phyloP scores from a whole-genome alignment of 192 early-diverging fungal genomes.

The Oehlia diaphana region DNA sequence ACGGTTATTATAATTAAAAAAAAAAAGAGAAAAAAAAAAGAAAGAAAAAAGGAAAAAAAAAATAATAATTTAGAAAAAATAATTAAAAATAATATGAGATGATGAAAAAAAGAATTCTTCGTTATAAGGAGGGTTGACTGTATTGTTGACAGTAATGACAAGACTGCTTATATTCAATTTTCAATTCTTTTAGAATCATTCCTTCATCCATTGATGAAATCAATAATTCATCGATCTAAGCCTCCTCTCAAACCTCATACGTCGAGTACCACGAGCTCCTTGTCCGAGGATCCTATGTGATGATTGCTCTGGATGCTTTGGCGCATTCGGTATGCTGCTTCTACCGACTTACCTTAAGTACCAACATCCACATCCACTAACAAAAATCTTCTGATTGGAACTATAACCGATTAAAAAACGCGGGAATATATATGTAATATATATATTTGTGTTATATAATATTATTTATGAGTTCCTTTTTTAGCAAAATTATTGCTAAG shows the following conservation, averaged over 20 bases:
- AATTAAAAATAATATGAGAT: background rate
- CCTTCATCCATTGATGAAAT: conserved; percentile 16
- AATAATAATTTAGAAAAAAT: background rate
- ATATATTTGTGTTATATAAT: too few species aligned
- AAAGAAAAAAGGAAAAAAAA: background rate
- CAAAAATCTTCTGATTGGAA: too few species aligned
- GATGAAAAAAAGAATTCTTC: background rate
- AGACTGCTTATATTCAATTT: background rate
- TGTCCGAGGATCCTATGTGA: background rate
- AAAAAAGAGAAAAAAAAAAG: background rate
- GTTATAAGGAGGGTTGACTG: conserved; percentile 8
- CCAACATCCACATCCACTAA: too few species aligned
- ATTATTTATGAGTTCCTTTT: too few species aligned
- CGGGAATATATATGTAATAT: too few species aligned
- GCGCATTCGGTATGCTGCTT: too few species aligned
- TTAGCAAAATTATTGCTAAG: too few species aligned
- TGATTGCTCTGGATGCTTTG: background rate
- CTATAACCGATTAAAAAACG: too few species aligned
- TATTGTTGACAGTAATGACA: background rate
- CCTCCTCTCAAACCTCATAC: background rate
- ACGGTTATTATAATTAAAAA: background rate
- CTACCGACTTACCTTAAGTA: background rate
- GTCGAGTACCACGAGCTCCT: background rate
- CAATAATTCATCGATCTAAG: conserved; percentile 7
- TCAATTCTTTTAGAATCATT: conserved; percentile 8